Evolutionary conservation across 768 basidiomycete genomes (phyloP), one percentile per base, ranked within the genome.

Genomic region (Sistotremastrum niveocremeum): DNA sequence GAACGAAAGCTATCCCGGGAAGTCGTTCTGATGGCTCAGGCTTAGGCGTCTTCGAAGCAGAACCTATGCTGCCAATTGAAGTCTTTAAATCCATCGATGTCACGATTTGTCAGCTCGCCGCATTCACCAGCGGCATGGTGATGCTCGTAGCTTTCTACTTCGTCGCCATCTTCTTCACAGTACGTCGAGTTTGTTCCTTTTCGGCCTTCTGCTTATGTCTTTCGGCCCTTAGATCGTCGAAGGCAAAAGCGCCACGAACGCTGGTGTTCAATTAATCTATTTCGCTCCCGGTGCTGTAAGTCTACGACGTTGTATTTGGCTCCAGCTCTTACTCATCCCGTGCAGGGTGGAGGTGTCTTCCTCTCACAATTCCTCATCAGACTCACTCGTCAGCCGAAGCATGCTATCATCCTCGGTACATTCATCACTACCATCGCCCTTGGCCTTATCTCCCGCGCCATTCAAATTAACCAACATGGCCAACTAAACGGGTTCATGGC

Each of bases 131-230:
- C 1, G 72, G 72, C 6, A 67, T 74, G 55, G 62, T 75, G 47
- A 67, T 68, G 63, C 59, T 73, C 47, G 71, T 71, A 41, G 67
- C 68, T 63, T 73, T 74, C 56, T 76, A 76, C 54, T 74, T 76
- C 50, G 62, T 74, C 39, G 62, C 72, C 0, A 70, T 74, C 44
- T 74, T 76, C 57, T 66, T 71, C 57, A 65, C 64, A 12, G 20
- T 20, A 20, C 2, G 20, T 20, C 20, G 20, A 20, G 2, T 2
- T 20, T 20, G 1, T 20, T 2, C 1, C 20, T 20, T 20, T 20
- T 20, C 20, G 20, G 2, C 20, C 20, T 20, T 20, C 20, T 20
- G 20, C 20, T 20, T 2, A 20, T 20, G 20, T 20, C 20, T 20
- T 20, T 20, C 20, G 20, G 20, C 20, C 20, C 20, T 20, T 20